Conservation (phyloP, 441 rosid species). For the Isatis lusitanica region DNA sequence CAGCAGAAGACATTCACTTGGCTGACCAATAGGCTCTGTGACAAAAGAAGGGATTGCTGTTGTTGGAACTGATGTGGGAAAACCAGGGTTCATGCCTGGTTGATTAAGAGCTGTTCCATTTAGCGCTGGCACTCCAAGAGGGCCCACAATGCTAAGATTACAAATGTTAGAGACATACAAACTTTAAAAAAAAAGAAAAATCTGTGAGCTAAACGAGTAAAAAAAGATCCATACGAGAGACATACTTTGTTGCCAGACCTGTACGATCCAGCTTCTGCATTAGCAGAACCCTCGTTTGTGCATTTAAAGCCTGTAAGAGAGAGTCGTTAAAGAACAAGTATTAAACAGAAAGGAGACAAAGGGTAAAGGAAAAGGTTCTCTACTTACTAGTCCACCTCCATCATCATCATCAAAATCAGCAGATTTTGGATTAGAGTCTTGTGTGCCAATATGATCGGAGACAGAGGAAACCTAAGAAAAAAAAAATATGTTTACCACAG, state of each 20-base stretch:
- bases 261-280: conserved; percentile 91
- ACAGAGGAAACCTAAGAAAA: conserved; percentile 76
- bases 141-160: conserved; percentile 55
- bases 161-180: background rate
- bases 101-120: conserved; percentile 64
- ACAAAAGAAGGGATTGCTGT: conserved; percentile 50
- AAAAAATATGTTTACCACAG: background rate
- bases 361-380: conserved; percentile 1
- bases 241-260: conserved; percentile 78
- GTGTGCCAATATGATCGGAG: conserved; percentile 77
- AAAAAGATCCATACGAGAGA: conserved; percentile 24
- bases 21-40: conserved; percentile 65
- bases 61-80: conserved; percentile 52
- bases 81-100: conserved; percentile 47
- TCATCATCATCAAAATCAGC: conserved; percentile 96
- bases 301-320: conserved; percentile 71
- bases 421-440: conserved; percentile 71
- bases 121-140: conserved; percentile 63
- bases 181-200: background rate
- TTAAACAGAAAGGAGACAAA: background rate
- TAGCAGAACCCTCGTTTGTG: conserved; percentile 81
- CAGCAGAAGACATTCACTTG: conserved; percentile 78
- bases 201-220: background rate
- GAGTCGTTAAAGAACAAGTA: conserved; percentile 10
- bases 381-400: conserved; percentile 88